phyloP scores from a whole-genome alignment of 192 early-diverging fungal genomes.

The Coemansia sp. region DNA sequence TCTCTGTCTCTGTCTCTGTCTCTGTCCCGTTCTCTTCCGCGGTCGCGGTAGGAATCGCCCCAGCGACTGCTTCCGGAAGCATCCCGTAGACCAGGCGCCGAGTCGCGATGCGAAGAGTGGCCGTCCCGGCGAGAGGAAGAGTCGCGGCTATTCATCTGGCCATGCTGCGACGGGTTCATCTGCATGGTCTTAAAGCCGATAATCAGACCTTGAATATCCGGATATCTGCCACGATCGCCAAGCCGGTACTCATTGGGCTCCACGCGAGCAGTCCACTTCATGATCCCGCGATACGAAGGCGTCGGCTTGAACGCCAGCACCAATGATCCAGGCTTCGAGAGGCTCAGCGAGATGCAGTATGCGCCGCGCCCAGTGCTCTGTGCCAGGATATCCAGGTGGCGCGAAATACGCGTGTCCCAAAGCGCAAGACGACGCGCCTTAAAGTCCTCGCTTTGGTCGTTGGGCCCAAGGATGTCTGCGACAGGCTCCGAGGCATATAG shows the following conservation, averaged over 20 bases:
- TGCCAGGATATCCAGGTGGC: constrained; percentile 45
- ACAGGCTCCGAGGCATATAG: constrained; percentile 59
- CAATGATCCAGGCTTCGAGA: constrained; percentile 69
- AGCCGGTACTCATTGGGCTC: constrained; percentile 74
- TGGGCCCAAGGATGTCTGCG: constrained; percentile 12
- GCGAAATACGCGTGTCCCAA: constrained; percentile 53
- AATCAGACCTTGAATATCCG: constrained; percentile 68
- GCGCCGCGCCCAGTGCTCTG: constrained; percentile 65
- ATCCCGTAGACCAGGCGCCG: not conserved
- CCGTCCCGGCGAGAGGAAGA: not conserved
- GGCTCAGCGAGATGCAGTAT: constrained; percentile 76
- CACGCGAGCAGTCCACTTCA: constrained; percentile 72
- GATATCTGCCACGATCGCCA: constrained; percentile 61
- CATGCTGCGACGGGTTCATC: constrained; percentile 26
- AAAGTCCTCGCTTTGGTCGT: constrained; percentile 25
- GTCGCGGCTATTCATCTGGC: not conserved
- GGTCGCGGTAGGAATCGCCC: not conserved
- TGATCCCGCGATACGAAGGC: constrained; percentile 56
- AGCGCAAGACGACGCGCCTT: constrained; percentile 19
- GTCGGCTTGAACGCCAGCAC: constrained; percentile 75
- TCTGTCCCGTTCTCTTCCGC: not conserved
- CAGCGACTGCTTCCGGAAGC: not conserved
- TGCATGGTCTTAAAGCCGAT: constrained; percentile 73
- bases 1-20: constrained; percentile 4
- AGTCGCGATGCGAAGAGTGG: not conserved